Base-by-base conservation (phyloP, 495 filamentous ascomycete genomes). In the Penicillium bovifimosum region DNA sequence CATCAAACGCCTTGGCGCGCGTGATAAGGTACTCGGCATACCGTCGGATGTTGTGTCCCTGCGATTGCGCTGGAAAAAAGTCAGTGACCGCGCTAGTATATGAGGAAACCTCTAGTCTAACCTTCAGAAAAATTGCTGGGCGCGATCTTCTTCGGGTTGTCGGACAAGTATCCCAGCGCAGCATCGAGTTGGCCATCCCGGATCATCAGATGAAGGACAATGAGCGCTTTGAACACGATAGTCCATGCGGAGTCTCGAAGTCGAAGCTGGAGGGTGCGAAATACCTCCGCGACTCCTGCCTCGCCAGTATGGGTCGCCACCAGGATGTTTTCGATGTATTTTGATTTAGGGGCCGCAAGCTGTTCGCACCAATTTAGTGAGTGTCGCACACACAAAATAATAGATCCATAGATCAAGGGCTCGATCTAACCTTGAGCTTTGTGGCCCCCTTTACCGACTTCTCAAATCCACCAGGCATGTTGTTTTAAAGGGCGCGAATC, bases 301-400 rank as follows among this genome's bases (percentile, higher is more conserved):
- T 99, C 93, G 55, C 93, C 93, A 5, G 90, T 83, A 70, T 96
- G 90, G 29, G 93, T 99, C 54, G 93, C 95, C 59, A 95, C 80
- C 16, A 99, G 80, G 65, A 99, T 96, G 63, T 96, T 90, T 68
- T 99, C 95, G 73, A 99, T 91, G 75, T 99, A 98, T 76, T 99
- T 99, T 42, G 95, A 92, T 76, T 99, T 99, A 18, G 93, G 93
- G 53, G 93, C 87, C 46, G 95, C 93, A 71, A 91, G 87, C 87
- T 96, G 64, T 65, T 28, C 13, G 20, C 36, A 18, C 6, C 39
- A 41, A 42, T 14, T 54, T 26, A 64, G 26, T 40, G 17, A 10
- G 6, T 36, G 53, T 11, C 41, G 3, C 31, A 24, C 17, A 8
- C 16, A 8, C 17, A 27, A 0, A 17, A 7, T 11, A 26, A 54